phyloP scores from a whole-genome alignment of 2,329 filamentous ascomycete genomes.

The Nothophaeocryptopus gaeumannii region DNA sequence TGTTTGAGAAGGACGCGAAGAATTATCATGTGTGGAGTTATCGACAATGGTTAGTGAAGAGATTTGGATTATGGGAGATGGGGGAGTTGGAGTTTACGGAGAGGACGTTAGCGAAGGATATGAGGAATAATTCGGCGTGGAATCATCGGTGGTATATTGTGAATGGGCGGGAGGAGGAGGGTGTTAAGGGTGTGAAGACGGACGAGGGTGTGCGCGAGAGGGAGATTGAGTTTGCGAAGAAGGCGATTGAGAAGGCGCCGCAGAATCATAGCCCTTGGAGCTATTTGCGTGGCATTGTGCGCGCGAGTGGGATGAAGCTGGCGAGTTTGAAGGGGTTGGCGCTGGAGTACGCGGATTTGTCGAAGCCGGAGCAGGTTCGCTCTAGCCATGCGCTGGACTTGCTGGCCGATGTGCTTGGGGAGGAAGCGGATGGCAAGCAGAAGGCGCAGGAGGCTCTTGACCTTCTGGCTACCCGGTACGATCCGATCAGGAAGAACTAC shows the following conservation, averaged over 20 bases:
- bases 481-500: slow-evolving; percentile 86
- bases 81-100: slow-evolving; percentile 69
- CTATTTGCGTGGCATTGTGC: slow-evolving; percentile 75
- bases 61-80: slow-evolving; percentile 54
- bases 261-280: slow-evolving; percentile 96
- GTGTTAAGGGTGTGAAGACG: slow-evolving; percentile 36
- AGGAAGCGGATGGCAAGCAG: slow-evolving; percentile 52
- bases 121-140: slow-evolving; percentile 97
- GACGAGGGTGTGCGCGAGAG: slow-evolving; percentile 62
- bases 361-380: slow-evolving; percentile 51
- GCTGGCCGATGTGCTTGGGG: slow-evolving; percentile 64
- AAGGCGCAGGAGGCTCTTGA: slow-evolving; percentile 68
- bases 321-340: slow-evolving; percentile 54
- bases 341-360: slow-evolving; percentile 51
- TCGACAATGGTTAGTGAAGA: slow-evolving; percentile 71
- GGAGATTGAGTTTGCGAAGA: slow-evolving; percentile 67
- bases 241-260: slow-evolving; percentile 72
- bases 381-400: slow-evolving; percentile 67
- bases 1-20: slow-evolving; percentile 84
- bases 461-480: slow-evolving; percentile 78
- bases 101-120: slow-evolving; percentile 70
- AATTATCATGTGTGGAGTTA: slow-evolving; percentile 99
- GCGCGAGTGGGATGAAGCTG: slow-evolving; percentile 58
- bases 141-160: slow-evolving; percentile 94
- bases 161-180: slow-evolving; percentile 57